phyloP scores from a whole-genome alignment of 495 filamentous ascomycete genomes.

The Xylaria intraflava region DNA sequence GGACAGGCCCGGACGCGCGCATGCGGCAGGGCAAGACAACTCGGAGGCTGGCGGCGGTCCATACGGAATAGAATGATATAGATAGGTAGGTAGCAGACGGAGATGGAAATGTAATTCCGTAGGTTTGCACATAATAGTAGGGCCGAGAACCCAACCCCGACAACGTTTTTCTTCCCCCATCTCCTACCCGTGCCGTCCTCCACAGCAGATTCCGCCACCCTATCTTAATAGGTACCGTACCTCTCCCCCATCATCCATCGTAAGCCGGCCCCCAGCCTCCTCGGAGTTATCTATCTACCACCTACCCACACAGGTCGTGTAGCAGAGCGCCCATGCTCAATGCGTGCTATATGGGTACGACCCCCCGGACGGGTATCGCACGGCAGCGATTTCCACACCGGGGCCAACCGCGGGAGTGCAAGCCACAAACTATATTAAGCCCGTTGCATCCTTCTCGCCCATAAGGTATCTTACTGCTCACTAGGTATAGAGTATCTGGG shows the following conservation, averaged over 20 bases:
- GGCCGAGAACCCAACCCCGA: no score
- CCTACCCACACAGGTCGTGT: background rate
- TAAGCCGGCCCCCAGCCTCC: background rate
- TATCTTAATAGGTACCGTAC: no score
- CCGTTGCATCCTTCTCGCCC: conserved; percentile 1
- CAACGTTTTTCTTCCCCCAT: no score
- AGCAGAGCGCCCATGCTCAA: background rate
- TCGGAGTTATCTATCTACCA: background rate
- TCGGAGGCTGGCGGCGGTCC: no score
- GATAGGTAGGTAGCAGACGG: no score
- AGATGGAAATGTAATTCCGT: no score
- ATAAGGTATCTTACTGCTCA: no score
- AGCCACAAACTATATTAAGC: conserved; percentile 11
- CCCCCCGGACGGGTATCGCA: conserved; percentile 9
- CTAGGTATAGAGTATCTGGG: no score
- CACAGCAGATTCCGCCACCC: background rate
- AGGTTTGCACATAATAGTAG: no score
- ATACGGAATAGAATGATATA: no score
- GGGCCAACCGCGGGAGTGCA: conserved; percentile 7
- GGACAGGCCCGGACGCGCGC: background rate
- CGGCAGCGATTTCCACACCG: conserved; percentile 4
- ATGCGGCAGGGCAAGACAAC: no score
- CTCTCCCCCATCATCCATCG: background rate
- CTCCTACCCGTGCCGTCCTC: background rate
- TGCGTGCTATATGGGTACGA: background rate